Evolutionary conservation across 805 yeast genomes (phyloP), one percentile per base, ranked within the genome.

Genomic region (Pichia pseudocactophila): DNA sequence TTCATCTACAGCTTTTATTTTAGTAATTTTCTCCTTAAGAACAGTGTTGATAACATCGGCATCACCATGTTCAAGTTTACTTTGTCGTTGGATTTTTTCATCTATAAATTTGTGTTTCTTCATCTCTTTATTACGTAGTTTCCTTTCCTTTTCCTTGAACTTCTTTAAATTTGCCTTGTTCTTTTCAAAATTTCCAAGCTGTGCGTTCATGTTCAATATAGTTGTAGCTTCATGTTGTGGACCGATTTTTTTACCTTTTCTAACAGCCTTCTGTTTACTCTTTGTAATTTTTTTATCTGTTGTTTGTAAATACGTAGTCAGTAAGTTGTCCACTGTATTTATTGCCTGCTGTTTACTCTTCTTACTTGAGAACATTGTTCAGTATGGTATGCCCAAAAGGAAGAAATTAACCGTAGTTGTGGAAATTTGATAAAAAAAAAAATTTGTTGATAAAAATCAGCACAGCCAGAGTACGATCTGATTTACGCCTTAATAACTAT

Each of bases 1-100:
- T n/a, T n/a, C 2, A 18, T 55, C 39, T 9, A 34, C 43, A 36
- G 64, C 69, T 71, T 62, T 62, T 11, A 72, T 45, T 22, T 54
- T 58, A 8, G 57, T 50, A 4, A 69, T 56, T 46, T 73, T 61
- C 18, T 59, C 61, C 2, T 34, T 16, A 64, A 75, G 51, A 43
- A 68, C 62, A 48, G 64, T 56, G 32, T 56, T 51, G 13, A 69
- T 60, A 50, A 61, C 67, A 45, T 66, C 52, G 38, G 57, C 28
- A 35, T 52, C 55, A n/a, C 52, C 50, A n/a, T 41, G 45, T 27
- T 52, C 50, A 18, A 59, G 34, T 34, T 43, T 54, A 7, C 57
- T 49, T 4, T 53, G 39, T 39, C 49, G 55, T 32, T 47, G 43
- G n/a, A 57, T 48, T 30, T 49, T 51, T 2, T 40, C 18, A 8